Evolutionary conservation across 225 moss, liverwort and hornwort species (phyloP), one percentile per base, ranked within the genome.

Genomic region (Bryoerythrophyllum caledonicum): DNA sequence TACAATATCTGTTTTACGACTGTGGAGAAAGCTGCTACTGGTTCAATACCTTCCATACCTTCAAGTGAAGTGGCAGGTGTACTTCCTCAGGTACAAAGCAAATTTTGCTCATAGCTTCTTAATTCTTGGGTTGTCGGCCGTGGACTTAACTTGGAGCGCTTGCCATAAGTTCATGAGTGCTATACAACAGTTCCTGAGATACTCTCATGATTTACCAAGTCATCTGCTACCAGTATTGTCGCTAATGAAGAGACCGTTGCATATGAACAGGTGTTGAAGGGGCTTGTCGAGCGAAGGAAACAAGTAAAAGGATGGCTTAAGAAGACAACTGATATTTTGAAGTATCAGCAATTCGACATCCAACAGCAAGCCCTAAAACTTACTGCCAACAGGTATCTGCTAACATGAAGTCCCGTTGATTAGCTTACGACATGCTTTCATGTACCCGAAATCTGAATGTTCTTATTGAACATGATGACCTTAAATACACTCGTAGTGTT

Each of bases 331-430:
- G 95, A 94, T 79, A 91, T 87, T 76, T 78, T 99, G 66, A 93
- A 99, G 78, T 93, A 95, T 82, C 93, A 93, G 80, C 99, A 99
- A 80, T 91, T 90, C 34, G 95, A 99, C 81, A 95, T 99, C 56
- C 99, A 99, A 74, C 99, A 99, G 65, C 99, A 99, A 81, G 99
- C 99, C 14, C 84, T 99, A 68, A 99, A 99, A 76, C 95, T 99
- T 53, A 99, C 95, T 46, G 99, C 99, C 28, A 99, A 99, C 78
- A 99, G 99, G 99, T 99, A 63, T 10, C 75, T 62, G 48, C 40
- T 26, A 17, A 52, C 35, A 26, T 55, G 0, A 30, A n/a, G 11
- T 28, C 23, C 14, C 20, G 48, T 48, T 60, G 51, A 27, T 64
- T 54, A 38, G 63, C 38, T 13, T 65, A 7, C 34, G 28, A 46